Conservation (phyloP, 2,329 filamentous ascomycete species). For the Zasmidium citrigriseum region DNA sequence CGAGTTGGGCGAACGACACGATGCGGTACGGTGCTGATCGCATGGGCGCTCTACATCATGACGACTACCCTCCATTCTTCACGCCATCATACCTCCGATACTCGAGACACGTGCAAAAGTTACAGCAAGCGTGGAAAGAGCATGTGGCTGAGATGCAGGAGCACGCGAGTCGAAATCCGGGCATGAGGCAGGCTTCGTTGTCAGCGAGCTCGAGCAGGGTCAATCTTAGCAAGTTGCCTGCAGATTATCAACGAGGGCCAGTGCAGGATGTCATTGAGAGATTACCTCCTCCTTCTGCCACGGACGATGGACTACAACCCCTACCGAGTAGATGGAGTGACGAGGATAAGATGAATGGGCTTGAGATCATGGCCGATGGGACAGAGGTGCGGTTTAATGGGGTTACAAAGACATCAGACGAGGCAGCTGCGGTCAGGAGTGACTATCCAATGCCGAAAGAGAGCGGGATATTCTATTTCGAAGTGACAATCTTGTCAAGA, state of each 20-base stretch:
- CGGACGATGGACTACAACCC: constrained; percentile 63
- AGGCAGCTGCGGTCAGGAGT: constrained; percentile 79
- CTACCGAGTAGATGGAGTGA: constrained; percentile 83
- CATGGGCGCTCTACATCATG: constrained; percentile 20
- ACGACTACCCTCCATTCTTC: constrained; percentile 60
- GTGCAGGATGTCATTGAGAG: constrained; percentile 84
- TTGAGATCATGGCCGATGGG: constrained; percentile 76
- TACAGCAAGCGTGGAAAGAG: constrained; percentile 60
- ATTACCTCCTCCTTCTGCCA: constrained; percentile 51
- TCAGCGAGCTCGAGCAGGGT: constrained; percentile 60
- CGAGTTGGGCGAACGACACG: constrained; percentile 18
- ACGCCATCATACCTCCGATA: constrained; percentile 79
- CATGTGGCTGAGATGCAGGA: constrained; percentile 44
- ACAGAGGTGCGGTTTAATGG: constrained; percentile 67
- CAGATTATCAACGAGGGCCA: constrained; percentile 67
- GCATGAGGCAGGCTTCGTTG: constrained; percentile 37
- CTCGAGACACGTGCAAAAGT: constrained; percentile 74
- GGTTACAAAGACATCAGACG: constrained; percentile 61
- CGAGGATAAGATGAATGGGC: constrained; percentile 68
- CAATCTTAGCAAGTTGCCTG: constrained; percentile 63
- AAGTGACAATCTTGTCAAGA: constrained; percentile 67
- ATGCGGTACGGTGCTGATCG: constrained; percentile 19
- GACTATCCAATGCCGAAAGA: constrained; percentile 85
- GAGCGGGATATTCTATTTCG: constrained; percentile 94
- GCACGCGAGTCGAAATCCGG: constrained; percentile 13